phyloP scores from a whole-genome alignment of 2,329 filamentous ascomycete species.

The Aschersonia sp. region DNA sequence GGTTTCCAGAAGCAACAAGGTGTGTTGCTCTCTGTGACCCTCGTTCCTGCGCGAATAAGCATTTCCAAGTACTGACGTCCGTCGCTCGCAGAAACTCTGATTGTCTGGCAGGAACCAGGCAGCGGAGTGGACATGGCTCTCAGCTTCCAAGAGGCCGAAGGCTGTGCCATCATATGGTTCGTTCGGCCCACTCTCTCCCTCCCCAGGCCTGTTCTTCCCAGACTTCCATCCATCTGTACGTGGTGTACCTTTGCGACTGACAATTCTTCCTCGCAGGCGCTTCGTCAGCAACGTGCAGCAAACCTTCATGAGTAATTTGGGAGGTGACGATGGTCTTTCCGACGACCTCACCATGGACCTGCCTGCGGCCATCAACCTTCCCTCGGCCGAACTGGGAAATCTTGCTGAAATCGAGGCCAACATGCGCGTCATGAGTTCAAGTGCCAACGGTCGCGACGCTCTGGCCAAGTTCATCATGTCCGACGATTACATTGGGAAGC shows the following conservation, averaged over 20 bases:
- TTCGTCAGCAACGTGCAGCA: slow-evolving; percentile 82
- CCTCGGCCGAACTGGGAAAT: slow-evolving; percentile 66
- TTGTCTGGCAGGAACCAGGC: slow-evolving; percentile 84
- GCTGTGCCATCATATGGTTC: slow-evolving; percentile 84
- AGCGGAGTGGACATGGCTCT: slow-evolving; percentile 92
- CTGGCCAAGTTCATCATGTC: slow-evolving; percentile 75
- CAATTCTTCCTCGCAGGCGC: slow-evolving; percentile 43
- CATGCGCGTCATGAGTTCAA: slow-evolving; percentile 66
- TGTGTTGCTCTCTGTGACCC: slow-evolving; percentile 32
- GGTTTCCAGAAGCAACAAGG: slow-evolving; percentile 98
- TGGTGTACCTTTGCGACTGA: not conserved
- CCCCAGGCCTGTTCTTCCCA: slow-evolving; percentile 2
- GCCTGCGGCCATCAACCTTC: slow-evolving; percentile 56
- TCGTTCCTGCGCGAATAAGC: no score
- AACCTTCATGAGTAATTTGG: slow-evolving; percentile 39
- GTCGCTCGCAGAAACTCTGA: slow-evolving; percentile 62
- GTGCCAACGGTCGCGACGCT: slow-evolving; percentile 65
- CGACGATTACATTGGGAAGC: slow-evolving; percentile 75
- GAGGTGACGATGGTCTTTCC: slow-evolving; percentile 66
- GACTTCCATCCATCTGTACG: not conserved
- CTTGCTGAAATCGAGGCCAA: slow-evolving; percentile 72
- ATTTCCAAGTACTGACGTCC: not conserved
- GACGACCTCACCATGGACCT: slow-evolving; percentile 74
- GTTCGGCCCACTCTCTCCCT: slow-evolving; percentile 5
- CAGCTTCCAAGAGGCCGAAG: slow-evolving; percentile 94